phyloP scores from a whole-genome alignment of 2,329 filamentous ascomycete genomes.

The Coleophoma crateriformis region DNA sequence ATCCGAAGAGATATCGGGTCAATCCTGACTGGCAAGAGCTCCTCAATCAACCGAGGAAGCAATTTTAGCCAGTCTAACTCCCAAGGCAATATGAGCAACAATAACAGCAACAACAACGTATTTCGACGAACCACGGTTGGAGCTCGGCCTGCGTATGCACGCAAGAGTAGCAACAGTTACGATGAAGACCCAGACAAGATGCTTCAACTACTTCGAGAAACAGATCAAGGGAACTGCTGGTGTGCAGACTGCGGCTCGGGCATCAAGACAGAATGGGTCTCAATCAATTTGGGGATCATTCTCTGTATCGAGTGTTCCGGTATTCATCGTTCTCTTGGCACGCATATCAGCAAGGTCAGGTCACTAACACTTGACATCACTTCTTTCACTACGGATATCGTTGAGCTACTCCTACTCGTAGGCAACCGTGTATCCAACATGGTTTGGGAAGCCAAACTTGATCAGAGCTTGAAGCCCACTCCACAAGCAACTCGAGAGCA shows the following conservation, averaged over 20 bases:
- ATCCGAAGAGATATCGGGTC: slow-evolving; percentile 84
- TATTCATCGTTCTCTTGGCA: slow-evolving; percentile 92
- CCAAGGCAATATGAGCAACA: slow-evolving; percentile 16
- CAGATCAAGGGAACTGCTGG: slow-evolving; percentile 86
- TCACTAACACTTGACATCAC: slow-evolving; percentile 93
- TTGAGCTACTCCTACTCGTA: slow-evolving; percentile 85
- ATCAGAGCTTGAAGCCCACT: slow-evolving; percentile 64
- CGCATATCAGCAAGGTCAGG: slow-evolving; percentile 95
- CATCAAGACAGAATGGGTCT: slow-evolving; percentile 96
- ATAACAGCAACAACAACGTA: slow-evolving; percentile 46
- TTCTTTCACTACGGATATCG: slow-evolving; percentile 94
- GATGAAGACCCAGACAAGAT: slow-evolving; percentile 83
- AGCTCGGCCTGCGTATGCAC: slow-evolving; percentile 68
- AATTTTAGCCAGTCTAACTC: slow-evolving; percentile 43
- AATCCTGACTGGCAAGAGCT: slow-evolving; percentile 86
- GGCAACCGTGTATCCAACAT: slow-evolving; percentile 95
- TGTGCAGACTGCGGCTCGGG: slow-evolving; percentile 93
- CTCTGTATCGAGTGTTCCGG: slow-evolving; percentile 98
- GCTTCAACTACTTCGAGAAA: slow-evolving; percentile 79
- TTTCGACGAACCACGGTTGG: slow-evolving; percentile 87
- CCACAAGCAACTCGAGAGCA: slow-evolving; percentile 82
- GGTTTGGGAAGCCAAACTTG: slow-evolving; percentile 88
- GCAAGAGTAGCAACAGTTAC: slow-evolving; percentile 63
- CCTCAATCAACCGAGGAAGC: slow-evolving; percentile 50
- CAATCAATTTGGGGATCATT: slow-evolving; percentile 93